phyloP scores from a whole-genome alignment of 2,329 filamentous ascomycete genomes.

The Colletotrichum noveboracense region DNA sequence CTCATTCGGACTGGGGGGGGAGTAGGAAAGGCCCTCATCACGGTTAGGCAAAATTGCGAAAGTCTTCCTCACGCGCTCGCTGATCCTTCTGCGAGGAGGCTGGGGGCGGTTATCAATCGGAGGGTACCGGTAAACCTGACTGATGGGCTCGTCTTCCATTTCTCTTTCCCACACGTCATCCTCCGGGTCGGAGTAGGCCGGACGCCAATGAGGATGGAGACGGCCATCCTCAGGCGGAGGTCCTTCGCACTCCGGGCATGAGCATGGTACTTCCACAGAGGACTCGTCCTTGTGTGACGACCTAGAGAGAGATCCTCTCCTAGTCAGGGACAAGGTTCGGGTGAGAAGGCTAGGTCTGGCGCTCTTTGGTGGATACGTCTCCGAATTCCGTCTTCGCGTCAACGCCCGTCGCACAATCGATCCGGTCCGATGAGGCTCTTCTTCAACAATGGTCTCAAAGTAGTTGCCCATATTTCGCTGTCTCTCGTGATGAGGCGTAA shows the following conservation, averaged over 20 bases:
- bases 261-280: constrained; percentile 36
- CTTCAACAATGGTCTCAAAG: constrained; percentile 48
- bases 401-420: constrained; percentile 62
- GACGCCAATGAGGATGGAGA: constrained; percentile 67
- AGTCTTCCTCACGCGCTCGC: constrained; percentile 59
- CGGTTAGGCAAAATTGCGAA: constrained; percentile 65
- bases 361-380: constrained; percentile 43
- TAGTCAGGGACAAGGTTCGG: constrained; percentile 60
- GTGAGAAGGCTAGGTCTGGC: constrained; percentile 49
- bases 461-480: constrained; percentile 59
- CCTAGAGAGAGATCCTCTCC: constrained; percentile 30
- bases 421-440: constrained; percentile 49
- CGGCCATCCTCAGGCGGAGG: constrained; percentile 57
- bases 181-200: constrained; percentile 48
- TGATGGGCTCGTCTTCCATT: constrained; percentile 39
- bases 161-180: constrained; percentile 36
- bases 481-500: constrained; percentile 60
- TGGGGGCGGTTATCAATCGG: constrained; percentile 53
- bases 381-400: constrained; percentile 50
- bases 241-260: constrained; percentile 49
- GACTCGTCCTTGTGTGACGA: constrained; percentile 28
- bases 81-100: constrained; percentile 53
- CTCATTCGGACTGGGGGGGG: constrained; percentile 28
- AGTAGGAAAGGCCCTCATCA: constrained; percentile 38
- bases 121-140: constrained; percentile 51